These are phyloP conservation scores for Trichoderma polysporum DNA, from an alignment of 2,329 filamentous ascomycete genomes.

Conservation along the genomic window DNA sequence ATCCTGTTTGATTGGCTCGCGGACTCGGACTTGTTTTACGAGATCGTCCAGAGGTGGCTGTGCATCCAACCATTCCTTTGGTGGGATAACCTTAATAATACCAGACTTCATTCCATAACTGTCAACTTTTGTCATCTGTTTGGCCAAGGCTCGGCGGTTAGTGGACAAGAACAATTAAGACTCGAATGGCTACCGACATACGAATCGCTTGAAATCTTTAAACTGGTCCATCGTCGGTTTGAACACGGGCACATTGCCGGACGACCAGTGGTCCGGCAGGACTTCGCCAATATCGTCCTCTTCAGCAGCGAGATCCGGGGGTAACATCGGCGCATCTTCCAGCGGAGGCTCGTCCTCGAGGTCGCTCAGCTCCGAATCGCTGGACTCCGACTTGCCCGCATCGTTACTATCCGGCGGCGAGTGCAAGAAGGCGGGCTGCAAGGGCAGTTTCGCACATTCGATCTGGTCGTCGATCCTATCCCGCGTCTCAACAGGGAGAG, in stretches of 20 bases:
- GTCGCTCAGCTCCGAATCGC: constrained; percentile 66
- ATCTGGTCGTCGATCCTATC: constrained; percentile 31
- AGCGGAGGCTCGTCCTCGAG: constrained; percentile 55
- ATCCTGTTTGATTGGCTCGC: constrained; percentile 96
- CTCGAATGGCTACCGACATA: constrained; percentile 45
- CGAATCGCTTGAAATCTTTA: constrained; percentile 86
- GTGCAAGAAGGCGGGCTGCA: constrained; percentile 50
- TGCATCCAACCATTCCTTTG: constrained; percentile 84
- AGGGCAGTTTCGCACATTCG: constrained; percentile 38
- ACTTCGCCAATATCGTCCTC: constrained; percentile 73
- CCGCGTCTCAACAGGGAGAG: constrained; percentile 26
- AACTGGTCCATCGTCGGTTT: constrained; percentile 95
- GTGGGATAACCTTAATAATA: constrained; percentile 93
- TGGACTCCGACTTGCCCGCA: constrained; percentile 57
- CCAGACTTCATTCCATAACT: constrained; percentile 96
- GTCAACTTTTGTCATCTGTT: constrained; percentile 76
- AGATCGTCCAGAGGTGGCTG: constrained; percentile 78
- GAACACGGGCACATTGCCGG: constrained; percentile 89
- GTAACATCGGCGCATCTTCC: constrained; percentile 33
- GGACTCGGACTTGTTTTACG: constrained; percentile 88
- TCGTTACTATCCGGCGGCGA: constrained; percentile 66
- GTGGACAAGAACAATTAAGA: constrained; percentile 20
- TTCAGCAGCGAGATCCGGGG: constrained; percentile 29
- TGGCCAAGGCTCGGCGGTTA: constrained; percentile 28
- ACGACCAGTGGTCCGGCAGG: constrained; percentile 86